These are phyloP conservation scores for Phytophthora capsici DNA, from an alignment of 352 stramenopile genomes.

Conservation along the genomic window DNA sequence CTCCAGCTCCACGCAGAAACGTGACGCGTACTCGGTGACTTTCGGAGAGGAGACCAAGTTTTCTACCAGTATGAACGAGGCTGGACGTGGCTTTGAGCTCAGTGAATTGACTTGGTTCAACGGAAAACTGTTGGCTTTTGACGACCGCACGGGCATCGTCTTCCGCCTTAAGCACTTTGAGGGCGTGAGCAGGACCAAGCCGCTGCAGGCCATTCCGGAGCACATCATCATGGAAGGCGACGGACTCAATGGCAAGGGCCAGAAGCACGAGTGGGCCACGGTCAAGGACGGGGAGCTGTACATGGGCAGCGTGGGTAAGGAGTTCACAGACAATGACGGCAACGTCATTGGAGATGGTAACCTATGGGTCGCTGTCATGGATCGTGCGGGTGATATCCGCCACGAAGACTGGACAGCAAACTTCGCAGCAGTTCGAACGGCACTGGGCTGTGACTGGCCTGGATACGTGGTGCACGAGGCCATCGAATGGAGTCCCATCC, in stretches of 20 bases:
- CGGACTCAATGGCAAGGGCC: constrained; percentile 96
- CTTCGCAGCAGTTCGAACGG: constrained; percentile 94
- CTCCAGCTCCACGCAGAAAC: constrained; percentile 42
- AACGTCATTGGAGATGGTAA: constrained; percentile 96
- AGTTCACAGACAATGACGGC: constrained; percentile 93
- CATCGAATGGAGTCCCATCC: constrained; percentile 94
- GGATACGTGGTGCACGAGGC: constrained; percentile 98
- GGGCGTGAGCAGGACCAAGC: constrained; percentile 46
- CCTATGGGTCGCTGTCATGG: constrained; percentile 96
- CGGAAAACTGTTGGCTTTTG: constrained; percentile 94
- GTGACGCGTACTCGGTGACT: constrained; percentile 60
- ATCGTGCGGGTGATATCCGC: constrained; percentile 72
- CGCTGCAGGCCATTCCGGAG: constrained; percentile 90
- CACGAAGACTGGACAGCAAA: constrained; percentile 95
- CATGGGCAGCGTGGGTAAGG: constrained; percentile 96
- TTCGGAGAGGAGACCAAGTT: constrained; percentile 81
- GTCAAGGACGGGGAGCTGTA: constrained; percentile 98
- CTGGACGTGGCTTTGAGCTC: constrained; percentile 96
- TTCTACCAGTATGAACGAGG: constrained; percentile 92
- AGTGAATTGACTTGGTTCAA: constrained; percentile 93
- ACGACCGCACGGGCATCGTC: constrained; percentile 98
- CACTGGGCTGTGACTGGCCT: constrained; percentile 88
- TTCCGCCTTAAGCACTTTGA: constrained; percentile 96
- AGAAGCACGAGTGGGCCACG: constrained; percentile 99
- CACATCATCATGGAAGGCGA: constrained; percentile 98